Evolutionary conservation across 768 basidiomycete species (phyloP).

Genomic region (Daedalea quercina): DNA sequence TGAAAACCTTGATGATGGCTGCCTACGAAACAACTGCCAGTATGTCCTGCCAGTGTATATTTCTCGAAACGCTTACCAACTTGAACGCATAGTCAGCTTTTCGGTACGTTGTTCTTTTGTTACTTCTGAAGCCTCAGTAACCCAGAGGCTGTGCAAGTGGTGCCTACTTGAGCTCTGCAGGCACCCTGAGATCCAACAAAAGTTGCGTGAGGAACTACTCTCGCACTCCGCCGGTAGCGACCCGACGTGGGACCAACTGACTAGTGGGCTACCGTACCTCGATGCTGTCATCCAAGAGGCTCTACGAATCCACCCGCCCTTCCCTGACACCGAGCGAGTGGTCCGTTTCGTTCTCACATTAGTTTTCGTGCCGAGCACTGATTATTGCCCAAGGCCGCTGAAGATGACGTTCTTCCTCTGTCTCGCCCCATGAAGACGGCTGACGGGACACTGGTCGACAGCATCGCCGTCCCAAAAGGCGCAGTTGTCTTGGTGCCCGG

Average conservation of each 20-base stretch:
- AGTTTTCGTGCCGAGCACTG: not conserved
- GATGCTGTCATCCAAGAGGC: slow-evolving; percentile 44
- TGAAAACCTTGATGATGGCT: slow-evolving; percentile 31
- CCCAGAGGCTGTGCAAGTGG: slow-evolving; percentile 28
- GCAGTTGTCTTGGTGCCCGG: slow-evolving; percentile 32
- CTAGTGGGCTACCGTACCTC: slow-evolving; percentile 46
- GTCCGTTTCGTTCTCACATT: slow-evolving; percentile 23
- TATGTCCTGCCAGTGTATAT: not conserved
- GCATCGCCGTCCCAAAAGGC: slow-evolving; percentile 29
- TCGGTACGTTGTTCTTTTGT: slow-evolving; percentile 7
- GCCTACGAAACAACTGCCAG: slow-evolving; percentile 47
- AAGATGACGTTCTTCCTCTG: slow-evolving; percentile 34
- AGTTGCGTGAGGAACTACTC: slow-evolving; percentile 46
- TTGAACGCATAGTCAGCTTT: slow-evolving; percentile 9
- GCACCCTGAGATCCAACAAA: slow-evolving; percentile 37
- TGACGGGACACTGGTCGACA: slow-evolving; percentile 15
- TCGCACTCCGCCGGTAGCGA: slow-evolving; percentile 32
- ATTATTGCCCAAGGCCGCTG: slow-evolving; percentile 23
- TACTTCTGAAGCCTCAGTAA: too few species aligned
- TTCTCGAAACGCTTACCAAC: not conserved
- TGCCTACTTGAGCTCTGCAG: slow-evolving; percentile 49
- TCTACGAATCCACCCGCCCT: slow-evolving; percentile 38
- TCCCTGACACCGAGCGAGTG: slow-evolving; percentile 28
- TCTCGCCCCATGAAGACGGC: slow-evolving; percentile 18
- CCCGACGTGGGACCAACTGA: slow-evolving; percentile 49